Conservation (phyloP, 1,284 basidiomycete species). For the Ceratobasidium papillatum region DNA sequence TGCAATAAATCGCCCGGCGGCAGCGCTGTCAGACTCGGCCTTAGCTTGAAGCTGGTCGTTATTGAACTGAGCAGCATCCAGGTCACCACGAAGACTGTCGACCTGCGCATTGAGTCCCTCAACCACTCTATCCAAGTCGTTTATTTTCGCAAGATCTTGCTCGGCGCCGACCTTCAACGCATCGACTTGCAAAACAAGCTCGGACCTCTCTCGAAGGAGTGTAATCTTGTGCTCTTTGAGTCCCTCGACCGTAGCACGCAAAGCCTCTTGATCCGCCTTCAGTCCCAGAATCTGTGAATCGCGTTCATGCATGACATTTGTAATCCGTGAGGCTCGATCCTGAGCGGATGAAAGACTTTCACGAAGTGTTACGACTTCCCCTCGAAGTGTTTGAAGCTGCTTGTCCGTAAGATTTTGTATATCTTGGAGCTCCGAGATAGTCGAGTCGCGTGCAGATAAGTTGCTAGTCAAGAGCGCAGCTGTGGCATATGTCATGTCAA, state of each 20-base stretch:
- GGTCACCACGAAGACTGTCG: not conserved
- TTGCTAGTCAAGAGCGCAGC: constrained; percentile 3
- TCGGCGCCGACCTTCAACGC: not conserved
- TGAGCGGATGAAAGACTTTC: constrained; percentile 4
- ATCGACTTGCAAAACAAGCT: not conserved
- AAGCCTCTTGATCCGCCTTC: constrained; percentile 18
- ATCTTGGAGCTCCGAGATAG: constrained; percentile 4
- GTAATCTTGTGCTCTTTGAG: not conserved
- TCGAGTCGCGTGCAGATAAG: constrained; percentile 12
- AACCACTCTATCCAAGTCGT: not conserved
- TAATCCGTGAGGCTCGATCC: not conserved
- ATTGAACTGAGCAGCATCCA: not conserved
- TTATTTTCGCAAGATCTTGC: not conserved
- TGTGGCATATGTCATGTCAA: not conserved
- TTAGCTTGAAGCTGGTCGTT: constrained; percentile 4
- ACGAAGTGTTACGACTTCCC: constrained; percentile 15
- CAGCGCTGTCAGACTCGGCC: not conserved
- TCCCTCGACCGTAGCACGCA: constrained; percentile 6
- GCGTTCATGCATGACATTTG: not conserved
- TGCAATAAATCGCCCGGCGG: not conserved
- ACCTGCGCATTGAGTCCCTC: not conserved
- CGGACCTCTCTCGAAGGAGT: not conserved
- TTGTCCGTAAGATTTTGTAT: not conserved
- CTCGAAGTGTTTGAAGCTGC: constrained; percentile 21
- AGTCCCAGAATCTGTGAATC: constrained; percentile 8